Base-by-base conservation (phyloP, 1,284 basidiomycete genomes). In the Austroboletus novae-zelandiae region DNA sequence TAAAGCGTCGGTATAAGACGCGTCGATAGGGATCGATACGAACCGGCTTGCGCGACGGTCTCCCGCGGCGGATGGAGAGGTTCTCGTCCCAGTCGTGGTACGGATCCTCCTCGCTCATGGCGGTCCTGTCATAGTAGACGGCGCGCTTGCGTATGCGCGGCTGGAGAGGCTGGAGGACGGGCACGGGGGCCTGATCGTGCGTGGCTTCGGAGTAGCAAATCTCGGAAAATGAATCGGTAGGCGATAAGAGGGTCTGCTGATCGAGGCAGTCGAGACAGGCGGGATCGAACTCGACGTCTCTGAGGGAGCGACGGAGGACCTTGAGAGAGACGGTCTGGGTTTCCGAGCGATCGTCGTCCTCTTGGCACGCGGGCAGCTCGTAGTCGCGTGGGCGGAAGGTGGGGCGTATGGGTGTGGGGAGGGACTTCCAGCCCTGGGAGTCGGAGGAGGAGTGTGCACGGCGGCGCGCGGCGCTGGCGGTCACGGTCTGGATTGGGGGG, bases 21-120 rank as follows among this genome's bases (percentile, higher is more conserved):
- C 14, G 25, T 27, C n/a, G 25, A 51, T 48, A 30, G 9, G 15
- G 3, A 10, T 31, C 9, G 10, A 13, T 15, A 67, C 66, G n/a
- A 41, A 66, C 67, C 48, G 42, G 52, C 44, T 61, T 67, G 14
- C 23, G 47, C 6, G 31, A 2, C 20, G 47, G 17, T 9, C 48
- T 32, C 2, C 32, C 30, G 41, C 54, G 47, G 36, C 60, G 57
- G 15, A 68, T 35, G n/a, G 65, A 69, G 53, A 68, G 57, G 47
- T 66, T 68, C 30, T 66, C 65, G 46, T 66, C 65, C 65, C 65
- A 66, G 48, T 66, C 65, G 15, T 66, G 65, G 36, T 63, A 70
- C 5, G 68, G 65, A 52, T 66, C 65, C n/a, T 66, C 65, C 8
- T 66, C 65, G 37, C 65, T 68, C 66, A 61, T 67, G 15, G 65